Conservation (phyloP, 2,329 filamentous ascomycete genomes). For the Fusarium palustre region DNA sequence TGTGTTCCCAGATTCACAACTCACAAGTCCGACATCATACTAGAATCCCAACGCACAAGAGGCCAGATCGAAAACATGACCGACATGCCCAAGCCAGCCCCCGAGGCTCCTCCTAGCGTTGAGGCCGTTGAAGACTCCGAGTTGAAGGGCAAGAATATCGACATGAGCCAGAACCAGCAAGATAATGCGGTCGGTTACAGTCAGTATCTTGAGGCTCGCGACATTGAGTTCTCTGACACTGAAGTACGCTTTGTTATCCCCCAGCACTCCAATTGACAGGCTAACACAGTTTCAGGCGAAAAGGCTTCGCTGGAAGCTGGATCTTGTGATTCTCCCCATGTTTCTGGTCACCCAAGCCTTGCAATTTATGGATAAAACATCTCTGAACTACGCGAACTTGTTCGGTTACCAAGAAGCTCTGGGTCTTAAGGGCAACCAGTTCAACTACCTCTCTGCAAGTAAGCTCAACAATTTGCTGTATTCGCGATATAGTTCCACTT, state of each 20-base stretch:
- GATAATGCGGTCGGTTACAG: slow-evolving; percentile 8
- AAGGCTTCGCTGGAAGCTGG: slow-evolving; percentile 10
- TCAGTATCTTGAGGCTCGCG: slow-evolving; percentile 9
- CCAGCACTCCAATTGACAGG: too few relatives aligned
- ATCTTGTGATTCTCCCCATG: slow-evolving; percentile 12
- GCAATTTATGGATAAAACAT: slow-evolving; percentile 16
- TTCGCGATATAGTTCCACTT: too few relatives aligned
- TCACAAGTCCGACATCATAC: not conserved
- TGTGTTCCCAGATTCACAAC: not conserved
- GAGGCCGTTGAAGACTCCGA: slow-evolving; percentile 1
- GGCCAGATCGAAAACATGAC: not conserved
- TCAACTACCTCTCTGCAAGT: slow-evolving; percentile 15
- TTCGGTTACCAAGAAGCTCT: slow-evolving; percentile 12
- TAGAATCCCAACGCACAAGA: not conserved
- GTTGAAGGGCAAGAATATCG: not conserved
- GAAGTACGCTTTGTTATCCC: not conserved
- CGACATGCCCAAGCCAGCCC: not conserved
- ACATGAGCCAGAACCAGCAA: not conserved
- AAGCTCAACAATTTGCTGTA: not conserved
- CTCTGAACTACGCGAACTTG: slow-evolving; percentile 16
- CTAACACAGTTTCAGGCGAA: not conserved
- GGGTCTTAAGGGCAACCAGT: slow-evolving; percentile 4
- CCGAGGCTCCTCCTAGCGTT: not conserved
- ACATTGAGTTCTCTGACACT: slow-evolving; percentile 10
- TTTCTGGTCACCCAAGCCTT: slow-evolving; percentile 5